Evolutionary conservation across 257 asterid species (phyloP).

Genomic region (Datura wrightii): DNA sequence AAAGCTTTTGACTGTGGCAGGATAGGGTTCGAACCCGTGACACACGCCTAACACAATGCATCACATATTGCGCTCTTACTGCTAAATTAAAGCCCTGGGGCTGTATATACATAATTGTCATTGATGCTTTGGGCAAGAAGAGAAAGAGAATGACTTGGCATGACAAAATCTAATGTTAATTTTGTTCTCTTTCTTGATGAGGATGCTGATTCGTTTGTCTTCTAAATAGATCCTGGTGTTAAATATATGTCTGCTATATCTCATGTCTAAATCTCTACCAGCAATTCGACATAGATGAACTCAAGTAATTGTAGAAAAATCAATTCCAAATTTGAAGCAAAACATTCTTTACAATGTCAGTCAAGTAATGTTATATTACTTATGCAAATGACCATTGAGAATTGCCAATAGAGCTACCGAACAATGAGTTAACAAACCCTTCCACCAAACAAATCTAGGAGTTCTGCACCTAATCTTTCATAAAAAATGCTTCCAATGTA

Average conservation of each 20-base stretch:
- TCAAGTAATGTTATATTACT: constrained; percentile 4
- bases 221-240: not conserved
- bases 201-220: not conserved
- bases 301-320: not conserved
- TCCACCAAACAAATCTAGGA: not conserved
- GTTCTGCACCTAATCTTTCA: not conserved
- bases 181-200: not conserved
- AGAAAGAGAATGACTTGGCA: not conserved
- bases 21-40: not conserved
- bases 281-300: constrained; percentile 15
- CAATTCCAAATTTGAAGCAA: not conserved
- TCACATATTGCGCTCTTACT: not conserved
- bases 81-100: not conserved
- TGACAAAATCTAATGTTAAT: not conserved
- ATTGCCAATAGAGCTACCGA: not conserved
- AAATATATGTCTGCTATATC: not conserved
- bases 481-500: not conserved
- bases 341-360: not conserved
- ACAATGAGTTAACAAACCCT: not conserved
- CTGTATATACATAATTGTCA: not conserved
- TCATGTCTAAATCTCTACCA: constrained; percentile 21
- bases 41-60: not conserved
- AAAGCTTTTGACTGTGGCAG: not conserved
- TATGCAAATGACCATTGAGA: not conserved
- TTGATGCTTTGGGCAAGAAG: not conserved